Conservation (phyloP, 2,329 filamentous ascomycete species). For the Phialemoniopsis sp. region DNA sequence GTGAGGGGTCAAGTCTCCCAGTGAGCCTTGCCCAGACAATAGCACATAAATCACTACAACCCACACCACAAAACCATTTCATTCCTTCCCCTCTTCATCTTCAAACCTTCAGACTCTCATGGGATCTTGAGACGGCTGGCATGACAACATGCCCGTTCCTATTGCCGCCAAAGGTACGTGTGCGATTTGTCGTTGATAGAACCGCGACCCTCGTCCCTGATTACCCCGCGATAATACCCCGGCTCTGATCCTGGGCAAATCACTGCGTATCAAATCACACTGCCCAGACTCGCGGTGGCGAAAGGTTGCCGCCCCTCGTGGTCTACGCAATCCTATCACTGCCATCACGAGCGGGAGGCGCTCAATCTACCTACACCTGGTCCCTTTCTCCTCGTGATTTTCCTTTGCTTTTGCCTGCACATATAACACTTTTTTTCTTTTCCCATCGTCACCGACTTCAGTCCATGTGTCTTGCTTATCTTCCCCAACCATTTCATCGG, state of each 20-base stretch:
- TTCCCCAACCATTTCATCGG: conserved; percentile 1
- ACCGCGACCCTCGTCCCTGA: neutral
- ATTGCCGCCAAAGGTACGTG: conserved; percentile 31
- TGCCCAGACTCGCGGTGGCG: neutral
- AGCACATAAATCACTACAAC: too few relatives aligned
- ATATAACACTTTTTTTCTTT: neutral
- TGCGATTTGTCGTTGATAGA: neutral
- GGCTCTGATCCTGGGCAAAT: neutral
- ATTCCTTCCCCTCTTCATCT: too few relatives aligned
- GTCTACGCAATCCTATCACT: conserved; percentile 1
- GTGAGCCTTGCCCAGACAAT: too few relatives aligned
- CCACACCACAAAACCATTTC: neutral
- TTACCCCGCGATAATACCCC: conserved; percentile 1
- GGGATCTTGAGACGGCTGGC: too few relatives aligned
- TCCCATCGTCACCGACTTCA: conserved; percentile 1
- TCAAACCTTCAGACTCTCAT: too few relatives aligned
- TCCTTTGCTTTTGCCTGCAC: neutral
- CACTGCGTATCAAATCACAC: neutral
- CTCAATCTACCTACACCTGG: neutral
- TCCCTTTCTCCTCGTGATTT: too few relatives aligned
- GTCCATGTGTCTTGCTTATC: conserved; percentile 2
- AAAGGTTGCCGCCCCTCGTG: neutral
- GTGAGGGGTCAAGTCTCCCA: too few relatives aligned
- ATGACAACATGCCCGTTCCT: conserved; percentile 26
- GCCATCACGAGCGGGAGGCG: neutral